A percentile compares a stretch with the other conserved stretches of the same genome.
Conservation (phyloP, 2,329 filamentous ascomycete genomes). For the Monosporascus sp. region DNA sequence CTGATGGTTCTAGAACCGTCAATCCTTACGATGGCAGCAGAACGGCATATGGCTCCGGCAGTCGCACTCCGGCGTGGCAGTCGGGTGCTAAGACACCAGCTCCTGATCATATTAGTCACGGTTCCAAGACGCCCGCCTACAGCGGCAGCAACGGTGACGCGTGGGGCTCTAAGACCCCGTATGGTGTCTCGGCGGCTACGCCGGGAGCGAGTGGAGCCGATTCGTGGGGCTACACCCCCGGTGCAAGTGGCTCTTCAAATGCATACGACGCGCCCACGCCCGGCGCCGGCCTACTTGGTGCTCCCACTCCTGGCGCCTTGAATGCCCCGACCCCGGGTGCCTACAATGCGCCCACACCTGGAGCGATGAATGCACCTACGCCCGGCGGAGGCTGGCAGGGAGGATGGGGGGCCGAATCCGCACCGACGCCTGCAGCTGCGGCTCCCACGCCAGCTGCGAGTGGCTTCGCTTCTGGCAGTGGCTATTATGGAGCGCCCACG, state of each 20-base stretch:
- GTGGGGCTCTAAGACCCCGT: slow-evolving; percentile 77
- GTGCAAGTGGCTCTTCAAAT: slow-evolving; percentile 36
- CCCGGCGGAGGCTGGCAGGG: slow-evolving; percentile 59
- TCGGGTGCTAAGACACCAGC: slow-evolving; percentile 70
- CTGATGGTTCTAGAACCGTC: slow-evolving; percentile 60
- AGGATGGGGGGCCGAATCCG: slow-evolving; percentile 56
- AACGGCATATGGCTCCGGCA: slow-evolving; percentile 70
- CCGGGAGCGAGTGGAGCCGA: slow-evolving; percentile 53
- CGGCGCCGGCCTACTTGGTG: slow-evolving; percentile 47
- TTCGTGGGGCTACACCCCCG: slow-evolving; percentile 55
- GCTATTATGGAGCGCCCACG: slow-evolving; percentile 40
- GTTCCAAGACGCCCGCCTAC: slow-evolving; percentile 65
- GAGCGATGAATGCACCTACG: slow-evolving; percentile 59
- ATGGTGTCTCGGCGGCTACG: slow-evolving; percentile 54
- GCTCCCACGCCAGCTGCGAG: slow-evolving; percentile 67
- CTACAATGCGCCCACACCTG: slow-evolving; percentile 59
- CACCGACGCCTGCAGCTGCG: slow-evolving; percentile 58
- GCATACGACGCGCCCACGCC: slow-evolving; percentile 68
- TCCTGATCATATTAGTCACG: slow-evolving; percentile 57
- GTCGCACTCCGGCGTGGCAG: slow-evolving; percentile 71
- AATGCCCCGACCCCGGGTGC: slow-evolving; percentile 69
- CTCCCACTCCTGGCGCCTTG: slow-evolving; percentile 56
- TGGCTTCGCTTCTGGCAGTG: slow-evolving; percentile 39
- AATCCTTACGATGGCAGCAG: slow-evolving; percentile 69
- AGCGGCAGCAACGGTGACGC: slow-evolving; percentile 43